Evolutionary conservation across 1,139 yeast species (phyloP), one percentile per base, ranked within the genome.

Genomic region (Kazachstania sp.): DNA sequence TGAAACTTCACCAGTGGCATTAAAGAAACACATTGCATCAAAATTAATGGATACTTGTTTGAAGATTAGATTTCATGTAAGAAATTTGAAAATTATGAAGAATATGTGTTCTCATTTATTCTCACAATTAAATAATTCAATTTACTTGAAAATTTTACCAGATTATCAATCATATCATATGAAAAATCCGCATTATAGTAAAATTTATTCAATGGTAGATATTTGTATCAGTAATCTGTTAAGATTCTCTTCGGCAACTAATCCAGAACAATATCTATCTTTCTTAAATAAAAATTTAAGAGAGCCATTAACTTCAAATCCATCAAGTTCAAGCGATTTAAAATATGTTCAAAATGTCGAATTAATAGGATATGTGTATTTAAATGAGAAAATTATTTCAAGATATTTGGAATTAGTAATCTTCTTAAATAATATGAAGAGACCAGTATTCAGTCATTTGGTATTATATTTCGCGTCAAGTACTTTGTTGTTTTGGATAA

Each of bases 171-270:
- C 45, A 4, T 58, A 46, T 26, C 32, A 49, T n/a, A 45, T 41
- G 20, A 42, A 46, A 34, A 44, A 37, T 4, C 44, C 45, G 5
- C 36, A 40, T 28, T 38, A 42, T 20, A 23, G 8, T 16, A 37
- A 30, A 2, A 41, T 23, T 23, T 36, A 45, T 12, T 36, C 44
- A 26, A 49, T 52, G 32, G 49, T 61, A 23, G 66, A 60, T 46
- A 40, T 53, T 4, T 56, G 62, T 4, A 48, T 60, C 12, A 57
- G 55, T 15, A 57, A 57, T 37, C 52, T 63, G 4, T 49, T 59
- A 34, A 54, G 61, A 37, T 61, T 54, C 45, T 37, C 55, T 4
- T 61, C 66, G 1, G 65, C 66, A 23, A 54, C 67, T 6, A 63
- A 63, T 47, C 60, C 66, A n/a, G 46, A 49, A 8, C 61, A 60